Evolutionary conservation across 2,329 filamentous ascomycete genomes (phyloP).

Genomic region (Balansia obtecta): DNA sequence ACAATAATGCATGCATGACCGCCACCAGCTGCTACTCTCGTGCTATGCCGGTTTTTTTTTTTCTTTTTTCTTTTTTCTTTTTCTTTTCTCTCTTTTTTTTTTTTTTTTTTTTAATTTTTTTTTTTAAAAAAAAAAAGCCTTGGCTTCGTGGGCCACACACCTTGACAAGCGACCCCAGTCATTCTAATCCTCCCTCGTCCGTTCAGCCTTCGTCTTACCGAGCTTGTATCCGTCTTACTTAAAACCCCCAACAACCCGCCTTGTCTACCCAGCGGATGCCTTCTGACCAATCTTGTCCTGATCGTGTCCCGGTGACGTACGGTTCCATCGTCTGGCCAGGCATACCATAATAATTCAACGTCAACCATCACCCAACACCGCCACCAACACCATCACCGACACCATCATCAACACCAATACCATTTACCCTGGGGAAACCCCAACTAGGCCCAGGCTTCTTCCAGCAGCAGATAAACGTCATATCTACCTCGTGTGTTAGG

Average conservation of each 20-base stretch:
- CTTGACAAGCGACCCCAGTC: not conserved
- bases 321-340: not conserved
- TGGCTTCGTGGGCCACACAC: not conserved
- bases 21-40: too few relatives aligned
- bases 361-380: too few relatives aligned
- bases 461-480: not conserved
- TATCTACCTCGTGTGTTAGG: not conserved
- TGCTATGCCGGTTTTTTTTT: too few relatives aligned
- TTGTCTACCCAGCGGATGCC: not conserved
- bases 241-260: not conserved
- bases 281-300: not conserved
- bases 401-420: not conserved
- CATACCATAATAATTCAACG: not conserved
- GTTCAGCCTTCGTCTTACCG: not conserved
- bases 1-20: too few relatives aligned
- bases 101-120: too few relatives aligned
- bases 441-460: not conserved
- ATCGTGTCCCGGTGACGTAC: not conserved
- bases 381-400: not conserved
- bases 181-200: not conserved
- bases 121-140: too few relatives aligned
- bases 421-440: not conserved
- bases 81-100: too few relatives aligned
- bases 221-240: not conserved
- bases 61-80: too few relatives aligned